Conservation (phyloP, 2,329 filamentous ascomycete genomes). For the Aspergillus niger region DNA sequence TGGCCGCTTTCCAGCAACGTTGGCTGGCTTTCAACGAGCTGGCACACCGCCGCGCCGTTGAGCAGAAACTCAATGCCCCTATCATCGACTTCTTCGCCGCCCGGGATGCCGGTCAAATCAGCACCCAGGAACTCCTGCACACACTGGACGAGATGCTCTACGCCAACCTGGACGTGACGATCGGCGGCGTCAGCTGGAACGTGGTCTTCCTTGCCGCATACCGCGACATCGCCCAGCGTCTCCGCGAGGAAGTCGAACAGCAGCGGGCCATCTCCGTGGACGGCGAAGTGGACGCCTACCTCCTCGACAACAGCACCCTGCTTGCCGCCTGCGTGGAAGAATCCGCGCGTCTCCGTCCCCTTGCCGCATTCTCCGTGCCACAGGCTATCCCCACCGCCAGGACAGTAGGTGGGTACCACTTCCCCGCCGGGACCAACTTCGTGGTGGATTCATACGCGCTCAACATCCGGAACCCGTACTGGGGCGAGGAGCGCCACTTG, state of each 20-base stretch:
- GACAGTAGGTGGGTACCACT: conserved; percentile 35
- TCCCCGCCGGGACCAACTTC: conserved; percentile 44
- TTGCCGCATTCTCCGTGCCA: conserved; percentile 46
- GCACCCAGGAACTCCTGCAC: conserved; percentile 37
- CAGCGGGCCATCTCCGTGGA: background rate
- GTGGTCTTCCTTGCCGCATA: conserved; percentile 46
- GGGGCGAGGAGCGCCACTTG: conserved; percentile 39
- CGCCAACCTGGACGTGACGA: conserved; percentile 53
- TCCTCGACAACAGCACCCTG: conserved; percentile 26
- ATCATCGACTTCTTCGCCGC: conserved; percentile 16
- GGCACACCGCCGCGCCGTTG: conserved; percentile 7
- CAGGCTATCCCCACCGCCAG: conserved; percentile 43
- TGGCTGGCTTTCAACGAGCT: conserved; percentile 41
- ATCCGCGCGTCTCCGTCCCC: conserved; percentile 41
- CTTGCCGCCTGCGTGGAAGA: conserved; percentile 44
- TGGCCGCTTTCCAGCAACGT: conserved; percentile 32
- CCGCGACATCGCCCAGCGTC: conserved; percentile 31
- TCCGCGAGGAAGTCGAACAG: conserved; percentile 21
- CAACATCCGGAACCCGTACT: conserved; percentile 44
- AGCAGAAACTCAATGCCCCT: conserved; percentile 7
- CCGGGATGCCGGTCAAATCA: conserved; percentile 24
- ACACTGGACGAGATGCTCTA: conserved; percentile 52
- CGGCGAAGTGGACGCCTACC: conserved; percentile 30
- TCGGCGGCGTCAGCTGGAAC: conserved; percentile 48
- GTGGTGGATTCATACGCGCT: conserved; percentile 49